phyloP scores from a whole-genome alignment of 164 flowering plant species.

The Nymphaea colorata region DNA sequence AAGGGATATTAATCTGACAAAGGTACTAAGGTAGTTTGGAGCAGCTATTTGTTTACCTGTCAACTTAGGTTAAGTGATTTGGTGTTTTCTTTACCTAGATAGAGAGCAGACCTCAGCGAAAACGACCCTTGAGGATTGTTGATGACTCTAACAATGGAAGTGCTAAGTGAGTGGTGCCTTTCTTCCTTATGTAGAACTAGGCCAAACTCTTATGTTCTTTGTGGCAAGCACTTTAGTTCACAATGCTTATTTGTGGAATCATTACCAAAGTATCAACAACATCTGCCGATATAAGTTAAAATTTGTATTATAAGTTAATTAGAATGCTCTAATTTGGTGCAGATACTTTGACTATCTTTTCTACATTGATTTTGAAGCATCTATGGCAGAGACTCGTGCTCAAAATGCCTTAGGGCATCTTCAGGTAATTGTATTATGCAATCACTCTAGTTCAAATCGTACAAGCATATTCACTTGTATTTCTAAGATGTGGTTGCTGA shows the following conservation, averaged over 20 bases:
- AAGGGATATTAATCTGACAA: conserved; percentile 71
- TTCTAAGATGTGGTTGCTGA: neutral
- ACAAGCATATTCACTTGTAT: neutral
- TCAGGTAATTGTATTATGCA: conserved; percentile 51
- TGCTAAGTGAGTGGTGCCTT: conserved; percentile 54
- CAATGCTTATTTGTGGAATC: no score
- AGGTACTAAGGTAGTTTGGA: conserved; percentile 31
- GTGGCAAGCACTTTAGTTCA: no score
- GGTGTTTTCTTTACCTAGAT: conserved; percentile 37
- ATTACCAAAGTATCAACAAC: no score
- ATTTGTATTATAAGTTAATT: no score
- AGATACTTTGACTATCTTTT: conserved; percentile 95
- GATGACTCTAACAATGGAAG: conserved; percentile 75
- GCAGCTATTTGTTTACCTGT: neutral
- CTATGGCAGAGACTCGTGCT: conserved; percentile 88
- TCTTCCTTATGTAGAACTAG: no score
- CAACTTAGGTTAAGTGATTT: neutral
- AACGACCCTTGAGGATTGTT: conserved; percentile 71
- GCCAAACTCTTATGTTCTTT: no score
- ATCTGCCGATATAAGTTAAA: no score
- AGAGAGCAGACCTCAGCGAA: conserved; percentile 87
- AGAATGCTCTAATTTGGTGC: conserved; percentile 5
- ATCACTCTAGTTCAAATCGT: neutral
- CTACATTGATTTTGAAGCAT: conserved; percentile 91
- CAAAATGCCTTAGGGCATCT: conserved; percentile 80